phyloP scores from a whole-genome alignment of 805 yeast species.

The Zygosaccharomyces rouxii region DNA sequence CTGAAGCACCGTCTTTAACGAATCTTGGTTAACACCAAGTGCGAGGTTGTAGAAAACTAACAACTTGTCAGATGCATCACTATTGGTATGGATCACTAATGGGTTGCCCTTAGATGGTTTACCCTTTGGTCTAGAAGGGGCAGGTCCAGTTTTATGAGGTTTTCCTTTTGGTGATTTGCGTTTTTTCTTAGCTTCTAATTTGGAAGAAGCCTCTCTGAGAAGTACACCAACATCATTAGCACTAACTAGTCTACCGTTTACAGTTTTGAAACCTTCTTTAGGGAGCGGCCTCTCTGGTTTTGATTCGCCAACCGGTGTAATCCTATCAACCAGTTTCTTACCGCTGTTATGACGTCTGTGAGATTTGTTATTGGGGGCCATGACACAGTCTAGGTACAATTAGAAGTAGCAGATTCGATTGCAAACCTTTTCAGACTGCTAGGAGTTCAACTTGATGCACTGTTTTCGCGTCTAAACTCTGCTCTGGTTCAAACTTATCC shows the following conservation, averaged over 20 bases:
- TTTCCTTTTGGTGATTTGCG: neutral
- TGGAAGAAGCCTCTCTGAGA: constrained; percentile 17
- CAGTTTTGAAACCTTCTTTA: constrained; percentile 22
- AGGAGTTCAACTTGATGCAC: neutral
- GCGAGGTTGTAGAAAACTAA: constrained; percentile 25
- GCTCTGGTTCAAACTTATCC: neutral
- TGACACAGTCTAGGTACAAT: neutral
- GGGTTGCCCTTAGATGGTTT: constrained; percentile 7
- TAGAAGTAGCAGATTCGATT: neutral
- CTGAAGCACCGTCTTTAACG: constrained; percentile 23
- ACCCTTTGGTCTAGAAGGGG: neutral
- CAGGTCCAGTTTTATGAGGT: neutral
- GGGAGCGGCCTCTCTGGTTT: constrained; percentile 6
- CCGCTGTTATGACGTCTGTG: constrained; percentile 6
- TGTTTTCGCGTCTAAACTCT: neutral
- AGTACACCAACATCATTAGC: constrained; percentile 26
- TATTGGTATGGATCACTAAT: constrained; percentile 24
- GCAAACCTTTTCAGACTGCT: neutral
- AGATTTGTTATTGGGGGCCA: constrained; percentile 12
- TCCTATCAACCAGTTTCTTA: constrained; percentile 15
- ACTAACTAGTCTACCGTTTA: constrained; percentile 28
- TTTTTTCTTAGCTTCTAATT: constrained; percentile 10
- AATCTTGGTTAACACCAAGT: constrained; percentile 27
- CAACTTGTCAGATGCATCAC: constrained; percentile 14
- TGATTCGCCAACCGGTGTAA: constrained; percentile 10